These are phyloP conservation scores for Physcomitrium patens DNA, from an alignment of 225 moss, liverwort and hornwort genomes.

Conservation along the genomic window DNA sequence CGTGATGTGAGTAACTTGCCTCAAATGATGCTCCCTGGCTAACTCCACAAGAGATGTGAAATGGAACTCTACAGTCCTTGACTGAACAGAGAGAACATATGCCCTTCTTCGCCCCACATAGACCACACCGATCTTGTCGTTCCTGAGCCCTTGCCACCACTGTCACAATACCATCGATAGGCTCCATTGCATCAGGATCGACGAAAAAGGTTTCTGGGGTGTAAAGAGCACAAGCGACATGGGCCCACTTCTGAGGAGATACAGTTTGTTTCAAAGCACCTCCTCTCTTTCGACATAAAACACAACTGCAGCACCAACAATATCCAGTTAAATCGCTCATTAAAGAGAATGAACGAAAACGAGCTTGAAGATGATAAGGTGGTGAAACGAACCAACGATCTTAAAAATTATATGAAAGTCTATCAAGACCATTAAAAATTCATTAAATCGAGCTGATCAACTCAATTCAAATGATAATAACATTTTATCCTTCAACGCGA, in stretches of 20 bases:
- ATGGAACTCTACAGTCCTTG: constrained; percentile 67
- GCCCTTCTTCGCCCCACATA: constrained; percentile 75
- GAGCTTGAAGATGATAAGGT: constrained; percentile 12
- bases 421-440: no score
- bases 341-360: background rate
- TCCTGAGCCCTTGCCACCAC: constrained; percentile 66
- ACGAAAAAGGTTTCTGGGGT: constrained; percentile 85
- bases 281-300: constrained; percentile 69
- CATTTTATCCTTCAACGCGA: no score
- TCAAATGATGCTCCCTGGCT: constrained; percentile 81
- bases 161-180: constrained; percentile 71
- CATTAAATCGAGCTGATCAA: no score
- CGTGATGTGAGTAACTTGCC: constrained; percentile 45
- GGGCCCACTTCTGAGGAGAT: constrained; percentile 70
- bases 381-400: background rate
- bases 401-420: no score
- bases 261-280: constrained; percentile 81
- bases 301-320: constrained; percentile 62
- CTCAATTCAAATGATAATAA: no score
- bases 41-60: constrained; percentile 83
- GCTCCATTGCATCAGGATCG: constrained; percentile 84
- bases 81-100: constrained; percentile 41
- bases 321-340: constrained; percentile 14
- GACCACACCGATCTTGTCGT: constrained; percentile 64
- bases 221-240: constrained; percentile 82